Base-by-base conservation (phyloP, 768 basidiomycete genomes). In the Serpula lacrymans region DNA sequence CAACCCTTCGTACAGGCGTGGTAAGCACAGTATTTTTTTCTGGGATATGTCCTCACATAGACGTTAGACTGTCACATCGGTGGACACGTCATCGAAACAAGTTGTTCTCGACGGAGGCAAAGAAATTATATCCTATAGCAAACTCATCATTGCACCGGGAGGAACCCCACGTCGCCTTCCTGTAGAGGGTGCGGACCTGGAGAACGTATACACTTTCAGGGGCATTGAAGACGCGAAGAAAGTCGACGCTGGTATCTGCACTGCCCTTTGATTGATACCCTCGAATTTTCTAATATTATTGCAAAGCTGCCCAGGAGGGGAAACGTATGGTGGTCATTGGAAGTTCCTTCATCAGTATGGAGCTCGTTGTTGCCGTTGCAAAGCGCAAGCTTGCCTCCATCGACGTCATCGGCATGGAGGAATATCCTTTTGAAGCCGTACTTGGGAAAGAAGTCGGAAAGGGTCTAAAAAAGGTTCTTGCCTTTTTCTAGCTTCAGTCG, bases 281-380 rank as follows among this genome's bases (percentile, higher is more conserved):
- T 27, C 42, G 29, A 43, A 39, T 11, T 39, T 25, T 25, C 28
- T 13, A 5, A 32, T 28, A 23, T 31, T 39, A 8, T 28, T 22
- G 31, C 41, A 34, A 28, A 85, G 82, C 74, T 35, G 75, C 74
- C 25, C 67, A 84, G 63, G 84, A 88, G 48, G 84, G 84, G 24
- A 87, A 90, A 62, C 70, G 71, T 35, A 60, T 85, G 44, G 89
- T 91, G 23, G 76, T 94, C 10, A 83, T 95, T 47, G 93, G 93
- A 2, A 85, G 82, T 36, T 88, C 85, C 11, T 96, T 94, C 67
- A 96, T 96, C 52, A 80, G 85, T 41, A 89, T 96, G 89, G 88
- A 93, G 59, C 69, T 91, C n/a, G 88, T 89, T 6, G 73, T 69
- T n/a, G 85, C 88, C 1, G 63, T 86, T 2, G 61, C 78, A 6